Base-by-base conservation (phyloP, 2,329 filamentous ascomycete species). In the Cercospora canescens region DNA sequence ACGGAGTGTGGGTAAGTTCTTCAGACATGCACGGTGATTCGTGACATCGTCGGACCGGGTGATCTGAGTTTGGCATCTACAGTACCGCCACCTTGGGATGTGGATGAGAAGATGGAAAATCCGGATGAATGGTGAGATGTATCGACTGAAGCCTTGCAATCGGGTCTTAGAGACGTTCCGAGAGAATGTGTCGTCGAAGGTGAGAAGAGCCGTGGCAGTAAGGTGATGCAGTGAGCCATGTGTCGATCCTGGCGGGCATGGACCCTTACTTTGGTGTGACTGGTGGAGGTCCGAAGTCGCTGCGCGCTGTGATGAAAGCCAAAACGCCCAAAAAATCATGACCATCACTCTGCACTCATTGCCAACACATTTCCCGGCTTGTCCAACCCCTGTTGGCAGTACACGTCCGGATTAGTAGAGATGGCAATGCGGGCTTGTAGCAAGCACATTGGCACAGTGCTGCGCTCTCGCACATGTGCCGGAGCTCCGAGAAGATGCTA, bases 401-500 rank as follows among this genome's bases (percentile, higher is more conserved):
- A n/a, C 26, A 2, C 37, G 21, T 16, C 18, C 24, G 39, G 6
- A 45, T 18, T 39, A 41, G 28, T 48, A 32, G 21, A 18, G 26
- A 67, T 67, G 65, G 63, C 65, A 52, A 26, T 63, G 18, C 65
- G 67, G 50, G 57, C 57, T 8, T 71, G 70, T 41, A 71, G 69
- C 37, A 67, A 67, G 63, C 74, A 73, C 64, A 63, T 74, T 39
- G 67, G 66, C 61, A 67, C 71, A 12, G 62, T 63, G 16, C 37
- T 73, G n/a, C 65, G 67, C 21, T 50, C 64, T 14, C 64, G 48
- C 54, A 34, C 67, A 61, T 58, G 35, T 21, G 30, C 57, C 59
- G 48, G 32, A 52, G 21, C 41, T 12, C 62, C 67, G 62, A 62
- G 65, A 50, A 65, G 72, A 63, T 64, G 63, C 56, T 69, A 70